phyloP scores from a whole-genome alignment of 2,329 filamentous ascomycete genomes.

The Claviceps arundinis region DNA sequence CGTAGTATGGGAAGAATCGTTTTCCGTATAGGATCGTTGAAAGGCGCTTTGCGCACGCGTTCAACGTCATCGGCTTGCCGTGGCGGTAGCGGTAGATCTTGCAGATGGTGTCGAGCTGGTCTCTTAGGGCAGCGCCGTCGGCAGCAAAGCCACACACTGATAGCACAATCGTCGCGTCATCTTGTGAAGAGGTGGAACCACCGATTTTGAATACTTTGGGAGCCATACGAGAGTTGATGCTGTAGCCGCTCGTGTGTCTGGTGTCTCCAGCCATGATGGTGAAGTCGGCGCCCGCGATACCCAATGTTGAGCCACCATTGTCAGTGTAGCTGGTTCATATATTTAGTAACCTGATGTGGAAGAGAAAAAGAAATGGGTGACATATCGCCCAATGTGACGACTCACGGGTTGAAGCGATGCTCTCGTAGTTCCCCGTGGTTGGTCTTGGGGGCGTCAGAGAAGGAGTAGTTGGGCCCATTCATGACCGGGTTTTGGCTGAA shows the following conservation, averaged over 20 bases:
- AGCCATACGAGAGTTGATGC: conserved; percentile 91
- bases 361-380: neutral
- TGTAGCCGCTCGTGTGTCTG: conserved; percentile 89
- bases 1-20: conserved; percentile 98
- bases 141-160: conserved; percentile 94
- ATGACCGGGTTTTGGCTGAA: conserved; percentile 58
- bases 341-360: neutral
- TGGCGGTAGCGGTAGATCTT: conserved; percentile 99
- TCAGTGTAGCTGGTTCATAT: conserved; percentile 64
- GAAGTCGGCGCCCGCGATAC: conserved; percentile 88
- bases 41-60: conserved; percentile 86
- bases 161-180: conserved; percentile 74
- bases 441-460: conserved; percentile 45
- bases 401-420: conserved; percentile 89
- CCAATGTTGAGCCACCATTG: conserved; percentile 92
- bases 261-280: conserved; percentile 96
- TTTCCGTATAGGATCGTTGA: conserved; percentile 94
- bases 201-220: conserved; percentile 98
- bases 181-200: conserved; percentile 73
- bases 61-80: conserved; percentile 88
- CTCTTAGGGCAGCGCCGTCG: conserved; percentile 85
- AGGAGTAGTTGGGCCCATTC: conserved; percentile 57
- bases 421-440: conserved; percentile 43
- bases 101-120: conserved; percentile 85
- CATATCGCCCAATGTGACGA: neutral